phyloP scores from a whole-genome alignment of 257 asterid genomes.

The Solanum pennellii region DNA sequence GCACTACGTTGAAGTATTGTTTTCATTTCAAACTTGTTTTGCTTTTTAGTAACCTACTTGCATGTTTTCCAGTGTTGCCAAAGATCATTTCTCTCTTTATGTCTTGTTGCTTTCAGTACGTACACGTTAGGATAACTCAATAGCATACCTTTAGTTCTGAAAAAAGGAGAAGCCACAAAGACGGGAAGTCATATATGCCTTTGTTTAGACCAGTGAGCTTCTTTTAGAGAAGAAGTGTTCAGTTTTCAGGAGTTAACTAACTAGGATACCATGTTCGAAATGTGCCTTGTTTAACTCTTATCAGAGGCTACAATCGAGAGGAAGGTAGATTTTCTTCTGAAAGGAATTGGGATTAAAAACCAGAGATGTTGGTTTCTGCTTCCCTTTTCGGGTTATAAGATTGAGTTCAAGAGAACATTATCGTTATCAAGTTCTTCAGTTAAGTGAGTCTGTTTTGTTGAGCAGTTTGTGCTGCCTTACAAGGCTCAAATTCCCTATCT shows the following conservation, averaged over 20 bases:
- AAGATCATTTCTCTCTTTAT: background rate
- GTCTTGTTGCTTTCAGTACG: background rate
- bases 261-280: background rate
- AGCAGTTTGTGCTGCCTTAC: background rate
- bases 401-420: background rate
- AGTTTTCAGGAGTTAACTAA: background rate
- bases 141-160: background rate
- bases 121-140: background rate
- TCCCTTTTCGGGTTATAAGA: background rate
- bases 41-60: background rate
- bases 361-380: background rate
- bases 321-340: background rate
- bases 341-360: background rate
- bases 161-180: background rate
- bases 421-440: background rate
- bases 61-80: background rate
- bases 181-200: background rate
- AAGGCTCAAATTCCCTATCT: background rate
- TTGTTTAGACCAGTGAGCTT: background rate
- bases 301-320: background rate
- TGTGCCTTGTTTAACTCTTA: background rate
- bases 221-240: background rate
- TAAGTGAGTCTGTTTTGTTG: background rate
- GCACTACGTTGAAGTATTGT: background rate
- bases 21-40: background rate